phyloP scores from a whole-genome alignment of 2,329 filamentous ascomycete genomes.

The Aspergillus ibericus region DNA sequence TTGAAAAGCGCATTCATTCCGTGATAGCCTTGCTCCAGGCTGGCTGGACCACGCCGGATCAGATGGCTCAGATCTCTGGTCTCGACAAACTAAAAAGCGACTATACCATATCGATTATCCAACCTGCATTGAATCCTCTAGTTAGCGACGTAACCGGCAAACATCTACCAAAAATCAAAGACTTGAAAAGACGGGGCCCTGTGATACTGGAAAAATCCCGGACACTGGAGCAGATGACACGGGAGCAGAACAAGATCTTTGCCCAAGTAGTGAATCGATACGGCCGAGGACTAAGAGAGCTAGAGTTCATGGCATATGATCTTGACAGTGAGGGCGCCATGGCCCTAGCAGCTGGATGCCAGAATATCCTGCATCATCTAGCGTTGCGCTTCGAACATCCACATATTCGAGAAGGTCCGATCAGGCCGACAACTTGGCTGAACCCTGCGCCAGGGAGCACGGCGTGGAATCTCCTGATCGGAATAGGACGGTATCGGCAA shows the following conservation, averaged over 20 bases:
- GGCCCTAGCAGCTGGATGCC: constrained; percentile 24
- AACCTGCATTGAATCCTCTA: constrained; percentile 1
- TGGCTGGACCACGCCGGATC: constrained; percentile 23
- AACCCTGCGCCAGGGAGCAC: constrained; percentile 27
- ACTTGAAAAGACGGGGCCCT: constrained; percentile 1
- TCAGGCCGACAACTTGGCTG: constrained; percentile 32
- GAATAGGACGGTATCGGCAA: constrained; percentile 26
- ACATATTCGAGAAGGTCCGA: constrained; percentile 32
- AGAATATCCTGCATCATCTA: constrained; percentile 30
- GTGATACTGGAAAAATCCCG: constrained; percentile 2
- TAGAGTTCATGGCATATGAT: constrained; percentile 34
- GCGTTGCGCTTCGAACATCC: constrained; percentile 37
- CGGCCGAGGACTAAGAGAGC: constrained; percentile 27
- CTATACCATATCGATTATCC: constrained; percentile 20
- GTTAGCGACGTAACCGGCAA: not conserved
- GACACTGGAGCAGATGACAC: constrained; percentile 22
- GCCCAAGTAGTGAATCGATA: constrained; percentile 26
- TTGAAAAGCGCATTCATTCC: constrained; percentile 35
- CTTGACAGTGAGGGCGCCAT: constrained; percentile 31
- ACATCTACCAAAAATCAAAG: not conserved
- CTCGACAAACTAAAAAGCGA: constrained; percentile 6
- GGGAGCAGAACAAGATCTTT: constrained; percentile 28
- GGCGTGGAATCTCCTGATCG: constrained; percentile 34
- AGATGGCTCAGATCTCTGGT: constrained; percentile 7
- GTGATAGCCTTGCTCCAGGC: constrained; percentile 33